Conservation (phyloP, 1,284 basidiomycete genomes). For the Ceratobasidium sp. region DNA sequence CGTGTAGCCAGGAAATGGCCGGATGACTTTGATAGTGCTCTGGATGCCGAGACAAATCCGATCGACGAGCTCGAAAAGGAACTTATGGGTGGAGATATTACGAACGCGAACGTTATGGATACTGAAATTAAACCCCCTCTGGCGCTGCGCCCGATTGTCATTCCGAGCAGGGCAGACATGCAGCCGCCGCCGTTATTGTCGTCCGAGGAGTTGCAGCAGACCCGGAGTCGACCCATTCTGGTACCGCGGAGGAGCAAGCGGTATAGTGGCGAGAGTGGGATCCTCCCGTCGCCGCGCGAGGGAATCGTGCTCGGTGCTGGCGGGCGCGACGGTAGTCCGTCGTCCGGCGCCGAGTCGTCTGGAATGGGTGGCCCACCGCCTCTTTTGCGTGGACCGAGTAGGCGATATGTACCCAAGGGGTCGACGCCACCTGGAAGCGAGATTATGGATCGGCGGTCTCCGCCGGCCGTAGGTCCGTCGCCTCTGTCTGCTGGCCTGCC, state of each 20-base stretch:
- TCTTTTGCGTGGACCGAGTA: slow-evolving; percentile 18
- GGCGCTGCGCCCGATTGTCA: slow-evolving; percentile 53
- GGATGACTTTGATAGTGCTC: slow-evolving; percentile 79
- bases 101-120: slow-evolving; percentile 14
- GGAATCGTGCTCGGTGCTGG: slow-evolving; percentile 12
- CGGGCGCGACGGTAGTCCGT: slow-evolving; percentile 25
- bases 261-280: slow-evolving; percentile 32
- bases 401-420: slow-evolving; percentile 34
- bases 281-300: slow-evolving; percentile 33
- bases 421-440: slow-evolving; percentile 36
- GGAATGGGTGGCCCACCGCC: not conserved
- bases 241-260: slow-evolving; percentile 38
- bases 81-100: slow-evolving; percentile 21
- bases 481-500: slow-evolving; percentile 17
- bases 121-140: slow-evolving; percentile 38
- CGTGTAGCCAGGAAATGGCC: slow-evolving; percentile 78
- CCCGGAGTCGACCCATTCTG: slow-evolving; percentile 37
- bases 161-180: not conserved
- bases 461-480: slow-evolving; percentile 20
- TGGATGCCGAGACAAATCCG: slow-evolving; percentile 36
- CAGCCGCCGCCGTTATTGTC: slow-evolving; percentile 23
- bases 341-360: slow-evolving; percentile 15
- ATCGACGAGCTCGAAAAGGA: slow-evolving; percentile 33
- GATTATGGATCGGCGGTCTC: slow-evolving; percentile 24
- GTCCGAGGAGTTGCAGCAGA: slow-evolving; percentile 20